Evolutionary conservation across 2,329 filamentous ascomycete species (phyloP), one percentile per base, ranked within the genome.

Genomic region (Fusarium bactridioides): DNA sequence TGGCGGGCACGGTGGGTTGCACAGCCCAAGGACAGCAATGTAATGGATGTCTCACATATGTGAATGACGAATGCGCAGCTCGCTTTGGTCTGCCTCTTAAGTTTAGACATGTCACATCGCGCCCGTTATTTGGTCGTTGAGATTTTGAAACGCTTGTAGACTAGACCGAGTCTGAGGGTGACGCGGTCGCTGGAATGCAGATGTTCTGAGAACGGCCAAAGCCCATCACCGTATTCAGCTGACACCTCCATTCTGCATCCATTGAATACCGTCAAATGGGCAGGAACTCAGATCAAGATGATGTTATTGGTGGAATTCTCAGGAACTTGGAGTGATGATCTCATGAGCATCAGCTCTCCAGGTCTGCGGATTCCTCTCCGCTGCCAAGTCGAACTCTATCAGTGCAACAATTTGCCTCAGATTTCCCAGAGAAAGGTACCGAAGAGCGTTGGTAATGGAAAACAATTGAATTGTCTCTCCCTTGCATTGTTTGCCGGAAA

Each of bases 11-110:
- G 10, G 35, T 54, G 13, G 35, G 23, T 13, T 40, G 11, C 55
- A 37, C 11, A 27, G 25, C 10, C 23, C 18, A 18, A 53, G 57
- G 41, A 29, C 61, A 64, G 55, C 29, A 55, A 61, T 48, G 25
- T 25, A 47, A 33, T 37, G 40, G 25, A 16, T n/a, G 41, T 60
- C 43, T 56, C 19, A 54, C 18, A 70, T 51, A 70, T 70, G 66
- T 45, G 23, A 33, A 51, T 70, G 66, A 70, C 54, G 31, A 64
- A 47, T 21, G 10, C 27, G 27, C 10, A 41, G 13, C 25, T 40
- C 7, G 19, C 13, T 13, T 41, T 13, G 9, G 23, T n/a, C 29
- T 21, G 7, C 9, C 4, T 18, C 8, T 59, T n/a, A 37, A 50
- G 15, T 13, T 40, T 44, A 40, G 23, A 21, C 56, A 56, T 61